Conservation (phyloP, 2,329 filamentous ascomycete genomes). For the Penicillium sp. region DNA sequence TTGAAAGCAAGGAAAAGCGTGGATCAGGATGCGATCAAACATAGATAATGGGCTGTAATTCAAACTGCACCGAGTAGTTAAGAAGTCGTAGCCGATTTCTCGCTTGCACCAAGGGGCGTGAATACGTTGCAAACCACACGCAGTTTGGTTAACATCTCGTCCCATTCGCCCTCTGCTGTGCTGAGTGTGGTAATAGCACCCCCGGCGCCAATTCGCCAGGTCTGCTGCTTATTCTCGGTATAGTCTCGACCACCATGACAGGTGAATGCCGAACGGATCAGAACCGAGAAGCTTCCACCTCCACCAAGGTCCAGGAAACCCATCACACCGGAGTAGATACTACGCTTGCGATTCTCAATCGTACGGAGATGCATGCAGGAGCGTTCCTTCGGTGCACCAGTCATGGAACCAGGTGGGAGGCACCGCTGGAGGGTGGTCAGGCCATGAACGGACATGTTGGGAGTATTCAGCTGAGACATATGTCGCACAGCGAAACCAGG, state of each 20-base stretch:
- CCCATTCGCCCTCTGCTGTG: slow-evolving; percentile 74
- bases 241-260: slow-evolving; percentile 24
- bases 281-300: slow-evolving; percentile 84
- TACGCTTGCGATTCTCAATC: slow-evolving; percentile 64
- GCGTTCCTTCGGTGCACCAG: slow-evolving; percentile 89
- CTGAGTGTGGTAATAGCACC: slow-evolving; percentile 87
- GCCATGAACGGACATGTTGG: slow-evolving; percentile 48
- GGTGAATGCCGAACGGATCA: slow-evolving; percentile 75
- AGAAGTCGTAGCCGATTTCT: not conserved
- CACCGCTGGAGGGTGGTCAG: slow-evolving; percentile 73
- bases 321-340: slow-evolving; percentile 83
- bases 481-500: slow-evolving; percentile 33
- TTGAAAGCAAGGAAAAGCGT: slow-evolving; percentile 24
- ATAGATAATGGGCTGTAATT: not conserved
- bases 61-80: not conserved
- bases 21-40: slow-evolving; percentile 10
- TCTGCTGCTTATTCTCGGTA: slow-evolving; percentile 23
- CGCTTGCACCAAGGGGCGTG: slow-evolving; percentile 20
- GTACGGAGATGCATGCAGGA: slow-evolving; percentile 76
- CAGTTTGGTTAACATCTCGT: slow-evolving; percentile 84
- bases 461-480: slow-evolving; percentile 30
- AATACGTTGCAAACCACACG: slow-evolving; percentile 47
- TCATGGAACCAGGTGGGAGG: slow-evolving; percentile 92
- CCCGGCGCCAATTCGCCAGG: slow-evolving; percentile 83
- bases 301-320: slow-evolving; percentile 88